Evolutionary conservation across 2,329 filamentous ascomycete species (phyloP).

Genomic region (Calonectria hawksworthii): DNA sequence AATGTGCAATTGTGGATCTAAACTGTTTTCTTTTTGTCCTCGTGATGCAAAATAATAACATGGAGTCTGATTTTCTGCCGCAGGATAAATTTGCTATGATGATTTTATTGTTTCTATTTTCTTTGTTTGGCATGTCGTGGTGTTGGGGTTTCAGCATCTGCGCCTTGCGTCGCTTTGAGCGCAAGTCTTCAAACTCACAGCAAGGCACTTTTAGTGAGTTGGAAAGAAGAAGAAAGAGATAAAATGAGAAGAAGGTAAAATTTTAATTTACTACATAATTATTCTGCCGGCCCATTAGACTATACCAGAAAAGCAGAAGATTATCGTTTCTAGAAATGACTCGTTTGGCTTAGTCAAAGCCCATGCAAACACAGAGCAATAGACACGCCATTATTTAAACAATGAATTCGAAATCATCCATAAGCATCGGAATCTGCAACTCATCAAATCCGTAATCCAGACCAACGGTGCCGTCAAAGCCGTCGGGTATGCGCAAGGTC

Average conservation of each 20-base stretch:
- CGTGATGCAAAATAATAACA: too few relatives aligned
- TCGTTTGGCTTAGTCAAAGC: not conserved
- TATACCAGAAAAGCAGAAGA: not conserved
- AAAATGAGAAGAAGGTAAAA: not conserved
- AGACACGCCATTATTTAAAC: not conserved
- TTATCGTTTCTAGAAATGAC: not conserved
- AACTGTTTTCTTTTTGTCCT: not conserved
- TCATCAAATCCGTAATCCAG: conserved; percentile 1
- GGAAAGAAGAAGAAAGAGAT: too few relatives aligned
- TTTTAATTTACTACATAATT: not conserved
- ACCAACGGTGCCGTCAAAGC: not conserved
- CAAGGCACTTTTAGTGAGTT: too few relatives aligned
- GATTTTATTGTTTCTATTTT: too few relatives aligned
- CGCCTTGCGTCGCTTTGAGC: not conserved
- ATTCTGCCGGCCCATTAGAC: not conserved
- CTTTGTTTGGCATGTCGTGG: too few relatives aligned
- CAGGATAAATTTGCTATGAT: not conserved
- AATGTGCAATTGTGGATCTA: not conserved
- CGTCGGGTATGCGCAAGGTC: not conserved
- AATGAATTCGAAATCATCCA: conserved; percentile 4
- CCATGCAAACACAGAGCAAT: not conserved
- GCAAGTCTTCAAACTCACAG: not conserved
- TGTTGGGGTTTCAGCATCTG: not conserved
- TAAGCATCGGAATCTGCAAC: not conserved
- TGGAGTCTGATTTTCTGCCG: not conserved